Conservation (phyloP, 768 basidiomycete genomes). For the Xerocomus brunneocitrinus region DNA sequence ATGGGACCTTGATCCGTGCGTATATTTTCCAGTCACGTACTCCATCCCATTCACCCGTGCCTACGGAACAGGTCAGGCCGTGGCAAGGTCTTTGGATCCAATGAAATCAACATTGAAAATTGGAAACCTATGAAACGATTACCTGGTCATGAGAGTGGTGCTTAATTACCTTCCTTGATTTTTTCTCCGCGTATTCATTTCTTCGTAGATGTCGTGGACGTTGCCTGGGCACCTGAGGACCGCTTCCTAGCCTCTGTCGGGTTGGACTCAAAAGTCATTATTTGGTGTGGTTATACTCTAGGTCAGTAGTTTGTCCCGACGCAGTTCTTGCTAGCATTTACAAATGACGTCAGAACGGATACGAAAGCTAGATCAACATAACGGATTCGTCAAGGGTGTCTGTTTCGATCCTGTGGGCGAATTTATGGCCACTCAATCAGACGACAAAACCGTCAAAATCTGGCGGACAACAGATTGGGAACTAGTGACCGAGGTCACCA, state of each 20-base stretch:
- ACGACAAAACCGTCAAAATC: slow-evolving; percentile 94
- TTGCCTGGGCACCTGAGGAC: slow-evolving; percentile 94
- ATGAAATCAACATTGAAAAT: slow-evolving; percentile 93
- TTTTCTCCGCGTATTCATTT: slow-evolving; percentile 4
- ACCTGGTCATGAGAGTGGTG: slow-evolving; percentile 93
- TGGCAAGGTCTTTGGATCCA: slow-evolving; percentile 90
- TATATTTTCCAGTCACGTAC: neutral
- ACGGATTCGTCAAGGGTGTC: slow-evolving; percentile 97
- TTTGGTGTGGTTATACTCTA: slow-evolving; percentile 92
- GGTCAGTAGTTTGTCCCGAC: slow-evolving; percentile 43
- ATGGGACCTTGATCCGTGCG: slow-evolving; percentile 96
- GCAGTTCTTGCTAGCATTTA: neutral
- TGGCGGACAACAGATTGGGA: slow-evolving; percentile 95
- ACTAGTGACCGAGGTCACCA: slow-evolving; percentile 75
- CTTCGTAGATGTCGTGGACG: slow-evolving; percentile 79
- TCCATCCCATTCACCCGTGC: slow-evolving; percentile 2
- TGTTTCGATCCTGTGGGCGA: slow-evolving; percentile 99
- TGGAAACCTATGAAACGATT: slow-evolving; percentile 94
- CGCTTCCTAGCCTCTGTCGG: slow-evolving; percentile 91
- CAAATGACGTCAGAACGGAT: slow-evolving; percentile 57
- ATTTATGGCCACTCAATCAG: slow-evolving; percentile 95
- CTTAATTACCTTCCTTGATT: slow-evolving; percentile 18
- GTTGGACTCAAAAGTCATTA: slow-evolving; percentile 82
- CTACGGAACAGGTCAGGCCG: slow-evolving; percentile 55
- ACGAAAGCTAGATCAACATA: slow-evolving; percentile 79